Base-by-base conservation (phyloP, 371 early-diverging fungal species). In the Paramicrosporidium saccamoebae region DNA sequence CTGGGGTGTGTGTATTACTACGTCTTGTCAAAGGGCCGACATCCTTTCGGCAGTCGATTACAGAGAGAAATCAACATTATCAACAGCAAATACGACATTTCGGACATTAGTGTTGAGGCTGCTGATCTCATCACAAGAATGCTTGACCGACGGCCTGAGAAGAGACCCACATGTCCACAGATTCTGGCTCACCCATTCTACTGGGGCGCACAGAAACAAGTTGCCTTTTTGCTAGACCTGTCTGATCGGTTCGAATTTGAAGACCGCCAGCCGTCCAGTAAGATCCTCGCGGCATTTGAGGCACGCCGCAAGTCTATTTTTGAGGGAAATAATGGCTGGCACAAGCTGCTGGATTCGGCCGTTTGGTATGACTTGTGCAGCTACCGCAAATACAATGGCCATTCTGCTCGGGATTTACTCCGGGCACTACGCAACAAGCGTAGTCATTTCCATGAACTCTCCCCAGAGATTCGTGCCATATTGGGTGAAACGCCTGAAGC, bases 361-460 rank as follows among this genome's bases (percentile, higher is more conserved):
- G 42, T 90, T 12, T 44, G 69, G 14, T 62, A 65, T 20, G 64
- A 79, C 36, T 38, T 90, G 34, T 60, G 71, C 27, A 72, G 67
- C 33, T 79, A 61, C 38, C 49, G 92, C 28, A 74, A 67, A 42
- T 92, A 92, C 37, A 74, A 81, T 38, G 71, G 66, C 3, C 50
- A 51, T 14, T 52, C 55, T 5, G 48, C 82, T 7, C 56, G 67
- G 2, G 90, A 92, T 39, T 46, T 92, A 29, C 36, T 92, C 31
- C 58, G 94, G 16, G 74, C 73, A 1, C 41, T 92, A 21, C 52
- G 92, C 25, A 90, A 90, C 36, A 84, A 81, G 72, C 78, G 79
- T 62, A 74, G 82, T 35, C 90, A 90, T 36, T 90, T 73, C 50
- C 75, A 77, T 37, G 90, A 90, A 41, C 42, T 86, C 27, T 63